Base-by-base conservation (phyloP, 345 rosid genomes). In the Ailanthus altissimus region DNA sequence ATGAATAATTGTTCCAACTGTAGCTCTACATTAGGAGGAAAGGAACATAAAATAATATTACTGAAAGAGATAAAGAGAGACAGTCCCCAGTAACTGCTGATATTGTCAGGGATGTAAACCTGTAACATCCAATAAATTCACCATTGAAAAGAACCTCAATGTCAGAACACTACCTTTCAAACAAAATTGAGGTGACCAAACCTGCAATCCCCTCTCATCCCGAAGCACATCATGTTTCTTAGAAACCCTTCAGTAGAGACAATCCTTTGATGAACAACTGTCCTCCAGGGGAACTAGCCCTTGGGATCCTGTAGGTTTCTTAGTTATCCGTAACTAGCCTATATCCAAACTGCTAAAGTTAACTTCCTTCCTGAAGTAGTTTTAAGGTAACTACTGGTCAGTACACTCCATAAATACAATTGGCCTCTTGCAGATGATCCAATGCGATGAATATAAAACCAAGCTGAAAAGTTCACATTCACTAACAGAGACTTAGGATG, bases 181-280 rank as follows among this genome's bases (percentile, higher is more conserved):
- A 62, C 40, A 64, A 64, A 49, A 6, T 74, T 14, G 40, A 3
- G n/a, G 51, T 38, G n/a, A 36, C 8, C 49, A n/a, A 21, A 50
- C 21, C 60, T 49, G n/a, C 50, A 21, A 7, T 49, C 53, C 75
- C 15, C 18, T 36, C 78, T 32, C 13, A 6, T 47, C 50, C 45
- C 10, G 46, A 8, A 49, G 14, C 20, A 47, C 21, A 32, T 11
- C 60, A 38, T 50, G 60, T 53, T 50, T 36, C 18, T 6, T 63
- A 9, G 12, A 75, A 75, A 51, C 21, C 78, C 50, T 64, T 21
- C 8, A 28, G 21, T 6, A 62, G 20, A 62, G 28, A 40, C 43
- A 23, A 74, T 62, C 60, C 47, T 59, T 46, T 73, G 13, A 73
- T 20, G 14, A 58, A 57, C 62, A 38, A 56, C 36, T 56, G 64